Base-by-base conservation (phyloP, 1,139 yeast genomes). In the Sugiyamaella grinbergsii region DNA sequence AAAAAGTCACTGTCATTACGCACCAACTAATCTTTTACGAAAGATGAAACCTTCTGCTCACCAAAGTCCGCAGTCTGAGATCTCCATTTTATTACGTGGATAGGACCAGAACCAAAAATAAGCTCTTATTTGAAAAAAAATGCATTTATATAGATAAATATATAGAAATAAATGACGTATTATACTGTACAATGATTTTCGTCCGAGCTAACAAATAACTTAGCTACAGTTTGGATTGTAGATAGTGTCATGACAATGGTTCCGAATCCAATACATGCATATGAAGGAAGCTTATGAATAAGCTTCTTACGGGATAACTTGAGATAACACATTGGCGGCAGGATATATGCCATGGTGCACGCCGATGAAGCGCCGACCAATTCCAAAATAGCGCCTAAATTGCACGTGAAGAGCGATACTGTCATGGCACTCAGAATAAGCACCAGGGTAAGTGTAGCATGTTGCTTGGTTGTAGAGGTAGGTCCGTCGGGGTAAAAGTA, bases 341-440 rank as follows among this genome's bases (percentile, higher is more conserved):
- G 72, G 18, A 91, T 88, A 62, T 88, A 91, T 0, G 98, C 97
- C 86, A 91, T 84, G 32, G 88, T 73, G 11, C 95, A 87, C 0
- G 97, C 98, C 0, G 96, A 85, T 0, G 96, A 85, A 0, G 96
- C 93, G 1, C 98, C 98, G 28, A 89, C 90, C 5, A 91, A 73
- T 63, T 91, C 98, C 47, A 91, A 73, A 38, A 91, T 84, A 16
- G 93, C 86, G 1, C 98, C 98, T 53, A 91, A 73, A 60, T 91
- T 89, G 64, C 96, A 90, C 0, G 97, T 90, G 53, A 83, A 72
- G 44, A 91, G 71, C 0, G 97, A 79, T 3, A 89, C 83, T 0
- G 79, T 59, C 93, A 89, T 85, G 1, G 96, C 85, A 0, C 80
- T 58, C 40, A 84, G 73, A 0, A 87, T 88, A 47, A 89, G 69